Base-by-base conservation (phyloP, 768 basidiomycete genomes). In the Pleurotus cornucopiae region DNA sequence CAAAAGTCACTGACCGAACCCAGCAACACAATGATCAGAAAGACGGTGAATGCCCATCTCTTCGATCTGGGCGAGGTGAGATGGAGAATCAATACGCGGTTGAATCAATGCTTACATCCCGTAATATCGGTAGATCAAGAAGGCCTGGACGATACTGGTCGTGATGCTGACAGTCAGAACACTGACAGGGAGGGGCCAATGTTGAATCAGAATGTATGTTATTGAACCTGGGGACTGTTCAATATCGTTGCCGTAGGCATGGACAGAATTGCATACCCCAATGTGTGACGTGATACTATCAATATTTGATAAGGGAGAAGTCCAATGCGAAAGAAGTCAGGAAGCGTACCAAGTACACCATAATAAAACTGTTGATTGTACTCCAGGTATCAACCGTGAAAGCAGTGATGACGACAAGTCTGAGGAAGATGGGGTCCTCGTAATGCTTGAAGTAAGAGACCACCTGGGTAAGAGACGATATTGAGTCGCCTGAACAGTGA, bases 351-450 rank as follows among this genome's bases (percentile, higher is more conserved):
- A 52, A 21, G 23, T 52, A 52, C 13, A 52, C 51, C 51, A 52
- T 52, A n/a, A 52, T 52, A 30, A 52, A 52, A 39, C 51, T 52
- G n/a, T 52, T 52, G 13, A 52, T 39, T 12, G 51, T 52, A 41
- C 51, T 52, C 18, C 51, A 52, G 51, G 37, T 39, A 40, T 52
- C 51, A 20, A 52, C 51, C 18, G 40, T 9, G 38, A 52, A 52
- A 11, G 51, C 51, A 37, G 38, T 20, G 0, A 39, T 18, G 21
- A 52, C 51, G 37, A 52, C 51, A 23, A 52, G 51, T 25, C 23
- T 52, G 18, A 52, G 51, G n/a, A 25, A 9, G 14, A 52, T 26
- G 14, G 51, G 51, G 21, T 52, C 51, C 9, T 52, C 37, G 20
- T 52, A 52, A 23, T 52, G n/a, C 38, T 52, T 52, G 38, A 52